A percentile compares a stretch with the other conserved stretches of the same genome.
Evolutionary conservation across 805 yeast species (phyloP).

Genomic region (Zygosaccharomyces kombuchaensis): DNA sequence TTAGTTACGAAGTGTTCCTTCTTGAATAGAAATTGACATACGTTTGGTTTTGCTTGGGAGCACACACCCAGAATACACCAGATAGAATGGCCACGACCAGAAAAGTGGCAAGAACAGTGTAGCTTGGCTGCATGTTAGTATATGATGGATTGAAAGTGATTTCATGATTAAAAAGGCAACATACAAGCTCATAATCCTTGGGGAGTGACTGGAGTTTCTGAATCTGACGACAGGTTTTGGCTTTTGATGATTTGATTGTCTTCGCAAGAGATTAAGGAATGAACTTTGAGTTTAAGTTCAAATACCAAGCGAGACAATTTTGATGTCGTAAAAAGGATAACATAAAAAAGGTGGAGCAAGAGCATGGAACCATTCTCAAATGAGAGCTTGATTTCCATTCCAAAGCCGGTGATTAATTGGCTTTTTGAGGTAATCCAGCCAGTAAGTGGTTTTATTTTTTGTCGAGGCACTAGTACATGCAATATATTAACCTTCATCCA

Average conservation of each 20-base stretch:
- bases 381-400: conserved; percentile 5
- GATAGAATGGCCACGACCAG: conserved; percentile 54
- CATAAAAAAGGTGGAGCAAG: neutral
- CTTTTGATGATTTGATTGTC: neutral
- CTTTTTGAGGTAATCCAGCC: conserved; percentile 52
- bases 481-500: neutral
- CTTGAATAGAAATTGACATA: conserved; percentile 33
- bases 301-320: conserved; percentile 1
- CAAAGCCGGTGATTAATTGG: conserved; percentile 46
- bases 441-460: conserved; percentile 25
- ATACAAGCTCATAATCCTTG: conserved; percentile 18
- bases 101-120: conserved; percentile 65
- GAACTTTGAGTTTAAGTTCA: neutral
- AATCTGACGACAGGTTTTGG: neutral
- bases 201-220: neutral
- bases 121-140: conserved; percentile 39
- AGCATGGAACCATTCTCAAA: neutral
- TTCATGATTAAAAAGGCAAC: conserved; percentile 2
- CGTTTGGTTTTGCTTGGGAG: conserved; percentile 79
- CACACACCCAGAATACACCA: conserved; percentile 73
- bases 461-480: neutral
- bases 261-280: neutral
- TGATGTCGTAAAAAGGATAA: conserved; percentile 1
- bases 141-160: neutral
- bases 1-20: neutral